Evolutionary conservation across 2,329 filamentous ascomycete species (phyloP).

Genomic region (Nemania abortiva): DNA sequence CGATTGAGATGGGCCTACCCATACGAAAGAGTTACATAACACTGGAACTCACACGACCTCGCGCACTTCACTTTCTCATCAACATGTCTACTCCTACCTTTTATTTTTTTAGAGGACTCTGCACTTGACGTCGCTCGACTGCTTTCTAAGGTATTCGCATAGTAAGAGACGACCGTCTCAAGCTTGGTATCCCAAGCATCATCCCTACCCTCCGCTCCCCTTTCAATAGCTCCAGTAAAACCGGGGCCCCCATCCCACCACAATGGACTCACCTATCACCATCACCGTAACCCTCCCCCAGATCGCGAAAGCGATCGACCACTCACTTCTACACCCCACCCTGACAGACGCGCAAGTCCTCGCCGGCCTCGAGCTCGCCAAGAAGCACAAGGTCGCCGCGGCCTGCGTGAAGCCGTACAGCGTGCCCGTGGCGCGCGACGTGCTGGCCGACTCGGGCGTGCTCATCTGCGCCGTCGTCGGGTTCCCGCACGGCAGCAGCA

Average conservation of each 20-base stretch:
- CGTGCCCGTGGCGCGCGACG: conserved; percentile 61
- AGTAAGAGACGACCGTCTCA: background rate
- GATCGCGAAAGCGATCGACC: conserved; percentile 69
- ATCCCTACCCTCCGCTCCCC: no score
- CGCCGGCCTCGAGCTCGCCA: conserved; percentile 61
- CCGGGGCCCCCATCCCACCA: background rate
- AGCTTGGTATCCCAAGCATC: background rate
- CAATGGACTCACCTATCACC: conserved; percentile 36
- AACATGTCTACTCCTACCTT: background rate
- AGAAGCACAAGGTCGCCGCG: conserved; percentile 63
- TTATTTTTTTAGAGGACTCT: background rate
- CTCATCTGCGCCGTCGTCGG: conserved; percentile 69
- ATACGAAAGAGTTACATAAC: conserved; percentile 5
- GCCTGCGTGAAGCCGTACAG: conserved; percentile 71
- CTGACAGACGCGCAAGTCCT: conserved; percentile 68
- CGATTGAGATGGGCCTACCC: background rate
- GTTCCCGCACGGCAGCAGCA: conserved; percentile 71
- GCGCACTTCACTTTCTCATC: background rate
- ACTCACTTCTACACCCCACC: conserved; percentile 71
- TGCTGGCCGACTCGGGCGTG: conserved; percentile 63
- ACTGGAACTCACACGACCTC: background rate
- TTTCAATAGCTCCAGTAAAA: no score
- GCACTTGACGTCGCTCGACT: background rate
- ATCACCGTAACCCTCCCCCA: conserved; percentile 59
- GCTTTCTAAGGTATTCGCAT: background rate